phyloP scores from a whole-genome alignment of 495 filamentous ascomycete species.

The Aspergillus wentii region DNA sequence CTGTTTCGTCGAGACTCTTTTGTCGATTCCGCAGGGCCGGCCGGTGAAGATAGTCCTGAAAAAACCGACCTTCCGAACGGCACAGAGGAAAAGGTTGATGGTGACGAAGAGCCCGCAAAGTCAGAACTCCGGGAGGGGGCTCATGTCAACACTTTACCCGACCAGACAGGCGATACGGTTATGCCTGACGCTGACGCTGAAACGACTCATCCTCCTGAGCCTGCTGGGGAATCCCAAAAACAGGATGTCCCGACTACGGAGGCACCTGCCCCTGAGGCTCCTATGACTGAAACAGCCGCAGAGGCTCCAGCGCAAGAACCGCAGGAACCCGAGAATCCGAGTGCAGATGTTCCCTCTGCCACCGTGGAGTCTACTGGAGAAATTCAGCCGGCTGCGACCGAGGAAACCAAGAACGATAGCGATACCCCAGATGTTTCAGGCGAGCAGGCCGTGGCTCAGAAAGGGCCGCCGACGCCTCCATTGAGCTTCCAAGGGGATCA shows the following conservation, averaged over 20 bases:
- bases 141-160: slow-evolving; percentile 1
- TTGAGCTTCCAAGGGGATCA: slow-evolving; percentile 45
- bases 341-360: slow-evolving; percentile 6
- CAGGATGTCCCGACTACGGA: background rate
- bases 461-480: slow-evolving; percentile 38
- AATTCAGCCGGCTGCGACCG: slow-evolving; percentile 7
- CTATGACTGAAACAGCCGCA: too few relatives aligned
- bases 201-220: slow-evolving; percentile 1
- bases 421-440: slow-evolving; percentile 38
- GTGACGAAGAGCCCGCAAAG: slow-evolving; percentile 14
- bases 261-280: background rate
- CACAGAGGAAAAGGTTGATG: slow-evolving; percentile 19
- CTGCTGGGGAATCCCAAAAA: slow-evolving; percentile 1
- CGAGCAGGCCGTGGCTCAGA: slow-evolving; percentile 15
- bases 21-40: slow-evolving; percentile 23
- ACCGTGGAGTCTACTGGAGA: slow-evolving; percentile 4
- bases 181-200: slow-evolving; percentile 6
- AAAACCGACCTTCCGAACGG: slow-evolving; percentile 6
- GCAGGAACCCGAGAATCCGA: slow-evolving; percentile 1
- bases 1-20: slow-evolving; percentile 39
- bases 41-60: slow-evolving; percentile 19
- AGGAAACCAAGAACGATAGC: slow-evolving; percentile 14
- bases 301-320: background rate
- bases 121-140: slow-evolving; percentile 7
- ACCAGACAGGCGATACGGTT: slow-evolving; percentile 3